phyloP scores from a whole-genome alignment of 805 yeast species.

The Ogataea paraovalis region DNA sequence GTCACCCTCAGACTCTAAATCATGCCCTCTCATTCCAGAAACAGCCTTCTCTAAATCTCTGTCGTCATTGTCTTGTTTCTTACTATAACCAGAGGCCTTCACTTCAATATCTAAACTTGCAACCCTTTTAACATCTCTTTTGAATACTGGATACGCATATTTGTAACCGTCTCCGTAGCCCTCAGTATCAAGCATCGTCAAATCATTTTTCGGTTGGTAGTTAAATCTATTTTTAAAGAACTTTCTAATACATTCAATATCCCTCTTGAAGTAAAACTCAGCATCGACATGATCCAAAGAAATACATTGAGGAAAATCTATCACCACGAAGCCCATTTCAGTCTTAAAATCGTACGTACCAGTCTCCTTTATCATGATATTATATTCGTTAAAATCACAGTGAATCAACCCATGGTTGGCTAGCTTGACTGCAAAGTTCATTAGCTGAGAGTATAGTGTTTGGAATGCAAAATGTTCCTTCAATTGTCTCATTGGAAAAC shows the following conservation, averaged over 20 bases:
- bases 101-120: conserved; percentile 79
- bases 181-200: conserved; percentile 68
- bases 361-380: conserved; percentile 67
- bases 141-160: conserved; percentile 74
- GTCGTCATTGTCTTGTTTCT: conserved; percentile 38
- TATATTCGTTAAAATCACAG: conserved; percentile 97
- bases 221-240: conserved; percentile 78
- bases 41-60: conserved; percentile 77
- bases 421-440: conserved; percentile 79
- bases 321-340: conserved; percentile 77
- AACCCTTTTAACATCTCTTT: conserved; percentile 66
- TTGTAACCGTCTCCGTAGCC: conserved; percentile 80
- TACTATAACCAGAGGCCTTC: conserved; percentile 82
- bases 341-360: conserved; percentile 49
- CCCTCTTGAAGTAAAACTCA: conserved; percentile 81
- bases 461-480: conserved; percentile 66
- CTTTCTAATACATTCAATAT: conserved; percentile 81
- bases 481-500: conserved; percentile 85
- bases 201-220: conserved; percentile 65
- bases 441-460: conserved; percentile 74
- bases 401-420: conserved; percentile 91
- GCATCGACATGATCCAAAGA: conserved; percentile 91
- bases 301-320: conserved; percentile 98
- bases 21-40: conserved; percentile 53
- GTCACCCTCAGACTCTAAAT: conserved; percentile 29